Conservation (phyloP, 2,329 filamentous ascomycete genomes). For the Ascocoryne sarcoides region DNA sequence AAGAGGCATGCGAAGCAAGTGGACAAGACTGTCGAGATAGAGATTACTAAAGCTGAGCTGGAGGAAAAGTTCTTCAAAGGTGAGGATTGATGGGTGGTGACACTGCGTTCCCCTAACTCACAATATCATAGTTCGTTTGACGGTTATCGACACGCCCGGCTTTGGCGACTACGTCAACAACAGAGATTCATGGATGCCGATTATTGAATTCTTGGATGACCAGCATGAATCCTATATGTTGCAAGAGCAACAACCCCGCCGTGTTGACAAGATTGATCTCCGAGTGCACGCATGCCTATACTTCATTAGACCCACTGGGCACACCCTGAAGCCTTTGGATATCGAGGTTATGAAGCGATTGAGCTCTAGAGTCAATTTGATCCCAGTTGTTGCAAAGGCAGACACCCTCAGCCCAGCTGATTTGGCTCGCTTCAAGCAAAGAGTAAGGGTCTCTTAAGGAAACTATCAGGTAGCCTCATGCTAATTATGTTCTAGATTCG, state of each 20-base stretch:
- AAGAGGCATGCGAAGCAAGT: slow-evolving; percentile 98
- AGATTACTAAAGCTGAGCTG: slow-evolving; percentile 98
- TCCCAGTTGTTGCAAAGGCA: slow-evolving; percentile 96
- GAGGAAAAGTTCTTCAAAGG: slow-evolving; percentile 99
- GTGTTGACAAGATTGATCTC: slow-evolving; percentile 97
- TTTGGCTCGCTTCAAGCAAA: slow-evolving; percentile 87
- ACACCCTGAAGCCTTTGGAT: slow-evolving; percentile 96
- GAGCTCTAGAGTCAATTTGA: slow-evolving; percentile 95
- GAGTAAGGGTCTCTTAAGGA: slow-evolving; percentile 49
- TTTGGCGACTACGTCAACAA: slow-evolving; percentile 99
- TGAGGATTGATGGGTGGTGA: slow-evolving; percentile 32
- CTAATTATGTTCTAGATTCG: slow-evolving; percentile 55
- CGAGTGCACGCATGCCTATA: slow-evolving; percentile 97
- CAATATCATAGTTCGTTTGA: slow-evolving; percentile 71
- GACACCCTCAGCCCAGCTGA: slow-evolving; percentile 93
- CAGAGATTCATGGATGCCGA: slow-evolving; percentile 99
- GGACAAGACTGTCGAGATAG: slow-evolving; percentile 99
- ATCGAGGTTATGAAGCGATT: slow-evolving; percentile 99
- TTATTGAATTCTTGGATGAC: slow-evolving; percentile 99
- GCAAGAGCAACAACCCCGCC: slow-evolving; percentile 97
- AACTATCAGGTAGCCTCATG: slow-evolving; percentile 22
- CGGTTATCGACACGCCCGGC: slow-evolving; percentile 96
- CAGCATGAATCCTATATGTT: slow-evolving; percentile 99
- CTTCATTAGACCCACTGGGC: slow-evolving; percentile 97
- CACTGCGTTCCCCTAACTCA: slow-evolving; percentile 9